Base-by-base conservation (phyloP, 306 rosid genomes). In the Sicyos edulis region DNA sequence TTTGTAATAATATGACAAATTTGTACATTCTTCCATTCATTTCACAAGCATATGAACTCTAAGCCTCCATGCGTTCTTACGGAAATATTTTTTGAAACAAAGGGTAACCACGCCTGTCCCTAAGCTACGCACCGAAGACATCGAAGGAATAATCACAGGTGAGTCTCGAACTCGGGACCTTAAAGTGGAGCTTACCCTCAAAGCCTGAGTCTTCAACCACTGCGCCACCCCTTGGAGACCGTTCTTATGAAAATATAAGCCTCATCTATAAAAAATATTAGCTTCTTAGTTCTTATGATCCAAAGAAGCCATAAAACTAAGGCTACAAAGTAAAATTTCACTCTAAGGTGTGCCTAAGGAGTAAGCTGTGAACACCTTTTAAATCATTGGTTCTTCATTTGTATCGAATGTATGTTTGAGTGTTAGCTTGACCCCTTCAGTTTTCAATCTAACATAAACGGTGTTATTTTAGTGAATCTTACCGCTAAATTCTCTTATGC, bases 401-500 rank as follows among this genome's bases (percentile, higher is more conserved):
- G 63, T 15, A 53, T n/a, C 5, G 61, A 54, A 40, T 2, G 15
- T 32, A 8, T 71, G 13, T 69, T 16, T 16, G 50, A 66, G 54
- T 40, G 20, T 45, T 50, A 42, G 58, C 45, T 21, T 22, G 58
- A 26, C n/a, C 49, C 49, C 51, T 26, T 54, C 19, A n/a, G 20
- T 52, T 64, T 73, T 62, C 40, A 57, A 6, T 73, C 57, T 78
- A 49, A 68, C 17, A 45, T 74, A 24, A 24, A 53, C 78, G 54
- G 2, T 68, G 37, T 69, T 45, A 7, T 69, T 22, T 69, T 4
- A 24, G 3, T 14, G 58, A 50, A 45, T 68, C 17, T 72, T 75
- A 51, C 44, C 70, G 49, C 44, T 69, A 55, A 75, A 15, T 55
- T 62, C 50, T 80, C 51, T 81, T 75, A 67, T 79, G 72, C 80